Base-by-base conservation (phyloP, 1,139 yeast species). In the Geotrichum phurueaensis region DNA sequence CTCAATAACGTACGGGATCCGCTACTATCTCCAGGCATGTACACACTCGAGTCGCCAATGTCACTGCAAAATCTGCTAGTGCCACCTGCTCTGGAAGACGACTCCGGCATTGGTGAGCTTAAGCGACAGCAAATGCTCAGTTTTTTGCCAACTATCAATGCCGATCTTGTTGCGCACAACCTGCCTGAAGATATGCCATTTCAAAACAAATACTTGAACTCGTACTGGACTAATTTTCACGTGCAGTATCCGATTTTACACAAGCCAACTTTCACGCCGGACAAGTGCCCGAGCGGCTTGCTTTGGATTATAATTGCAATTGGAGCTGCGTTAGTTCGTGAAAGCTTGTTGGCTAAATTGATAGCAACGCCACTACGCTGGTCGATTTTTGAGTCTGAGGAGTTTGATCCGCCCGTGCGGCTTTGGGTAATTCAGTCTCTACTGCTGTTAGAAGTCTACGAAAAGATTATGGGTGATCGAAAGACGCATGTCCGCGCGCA, bases 401-500 rank as follows among this genome's bases (percentile, higher is more conserved):
- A 84, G 62, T 84, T 85, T 66, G 79, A 79, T 63, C 83, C 85
- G 1, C 73, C 74, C 1, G 84, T 86, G 1, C 77, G 79, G 63
- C 75, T 85, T 9, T 86, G 90, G 87, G 81, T 87, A 2, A 76
- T 87, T 55, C 94, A 87, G 68, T 78, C 87, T 56, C 75, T 87
- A 57, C 75, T 85, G 58, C 68, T 87, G 60, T 71, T 87, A 45
- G 92, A 87, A 69, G 80, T 82, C 69, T 84, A 81, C 63, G 96
- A 89, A 68, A 86, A 87, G 70, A 79, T 85, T 57, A 81, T 85
- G 66, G 71, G 83, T 0, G 67, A 73, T 13, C 73, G 85, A 56
- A 66, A 67, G 50, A 60, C 86, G 66, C 95, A 88, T 69, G 95
- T 88, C 70, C 72, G 96, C 55, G 89, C 89, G 0, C 88, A 84